Evolutionary conservation across 768 basidiomycete species (phyloP), one percentile per base, ranked within the genome.

Genomic region (Russula abietina): DNA sequence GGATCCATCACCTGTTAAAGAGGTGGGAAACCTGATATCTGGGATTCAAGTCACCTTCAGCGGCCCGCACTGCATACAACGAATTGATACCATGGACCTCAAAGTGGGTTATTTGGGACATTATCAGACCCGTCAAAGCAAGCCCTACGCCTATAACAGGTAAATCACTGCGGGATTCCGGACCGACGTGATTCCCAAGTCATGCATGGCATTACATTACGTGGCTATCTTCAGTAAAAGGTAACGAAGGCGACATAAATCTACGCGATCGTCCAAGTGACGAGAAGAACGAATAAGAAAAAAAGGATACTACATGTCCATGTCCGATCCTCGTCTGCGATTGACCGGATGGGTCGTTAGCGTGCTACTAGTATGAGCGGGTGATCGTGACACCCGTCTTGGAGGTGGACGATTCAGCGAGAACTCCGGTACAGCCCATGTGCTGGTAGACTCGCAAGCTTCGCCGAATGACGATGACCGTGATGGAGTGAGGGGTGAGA

Each of bases 11-110:
- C 93, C 93, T 10, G 89, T 86, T 49, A 95, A 74, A 24, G 91
- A 93, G 11, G 93, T 97, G 11, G 93, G 93, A 76, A 94, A 97
- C 49, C 93, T 87, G 56, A 96, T 83, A 76, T 95, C 93, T 93
- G 64, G 17, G 55, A 38, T 5, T 24, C 26, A 26, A 45, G 52
- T 26, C 17, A 60, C 2, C 7, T 10, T 17, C 12, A n/a, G 36
- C 24, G 4, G 10, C 2, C 41, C 7, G 43, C 22, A 41, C n/a
- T 28, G 30, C 10, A 8, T 46, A 41, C 6, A 39, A 33, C 30
- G 52, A 36, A 14, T 38, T 7, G 26, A 71, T 59, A 81, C 86
- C 86, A 68, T 84, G 83, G 9, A 78, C 84, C 68, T 83, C 78
- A 65, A 77, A 85, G 55, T 76, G 79, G 7, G 80, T 83, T 64